Evolutionary conservation across 106 monocot genomes (phyloP), one percentile per base, ranked within the genome.

Genomic region (Amphibolis antarctica): DNA sequence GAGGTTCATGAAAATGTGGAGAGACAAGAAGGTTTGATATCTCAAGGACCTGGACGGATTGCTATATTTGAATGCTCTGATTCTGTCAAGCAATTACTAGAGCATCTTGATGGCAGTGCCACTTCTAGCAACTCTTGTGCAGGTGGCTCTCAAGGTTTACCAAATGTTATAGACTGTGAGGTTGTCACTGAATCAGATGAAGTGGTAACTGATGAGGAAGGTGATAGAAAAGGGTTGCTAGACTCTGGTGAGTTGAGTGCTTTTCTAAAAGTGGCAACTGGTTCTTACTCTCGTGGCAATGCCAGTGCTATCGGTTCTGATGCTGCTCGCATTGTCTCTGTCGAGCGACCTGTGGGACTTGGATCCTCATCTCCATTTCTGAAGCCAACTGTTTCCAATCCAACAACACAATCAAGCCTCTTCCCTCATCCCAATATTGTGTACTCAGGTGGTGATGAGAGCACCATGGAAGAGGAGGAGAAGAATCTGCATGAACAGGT

Each of bases 221-320:
- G 55, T 25, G 76, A 72, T 29, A 77, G 66, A 15, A 80, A 76
- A 29, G 79, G 84, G 71, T 57, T 79, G 0, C 76, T 89, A 45
- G 89, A 94, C 43, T 80, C 86, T 58, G 88, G 81, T 77, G 78
- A 85, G 24, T 72, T 93, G 63, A 72, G 83, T 67, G 93, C 89
- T 15, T 79, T 96, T 25, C 71, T 96, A 12, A 86, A 78, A 76
- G 89, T 89, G 25, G 86, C 89, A 25, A 71, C 79, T 29, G 82
- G 83, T 67, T 63, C 71, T 25, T 81, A 84, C 9, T 28, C 74
- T 9, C 84, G 86, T 60, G 83, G 81, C 9, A 73, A 60, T 48
- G 46, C 80, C 62, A 77, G 63, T 1, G 13, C 81, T 18, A 56
- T 78, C 54, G 71, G 81, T 45, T 67, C 81, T 62, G 81, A 83